Evolutionary conservation across 2,329 filamentous ascomycete genomes (phyloP).

Genomic region (Clarireedia homoeocarpa): DNA sequence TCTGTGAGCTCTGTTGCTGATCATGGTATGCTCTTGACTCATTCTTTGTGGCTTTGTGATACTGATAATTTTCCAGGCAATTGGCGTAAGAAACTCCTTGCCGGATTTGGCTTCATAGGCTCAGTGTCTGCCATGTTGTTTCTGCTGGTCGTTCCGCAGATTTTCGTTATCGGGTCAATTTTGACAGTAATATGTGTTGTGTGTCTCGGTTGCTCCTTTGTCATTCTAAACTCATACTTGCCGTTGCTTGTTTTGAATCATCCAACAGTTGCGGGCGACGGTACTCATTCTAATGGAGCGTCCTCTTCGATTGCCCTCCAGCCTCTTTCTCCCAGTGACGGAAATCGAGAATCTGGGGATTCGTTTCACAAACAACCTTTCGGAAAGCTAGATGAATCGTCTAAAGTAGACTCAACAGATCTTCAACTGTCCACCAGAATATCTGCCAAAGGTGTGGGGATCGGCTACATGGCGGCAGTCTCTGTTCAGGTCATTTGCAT

Average conservation of each 20-base stretch:
- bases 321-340: constrained; percentile 10
- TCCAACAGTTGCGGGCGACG: constrained; percentile 33
- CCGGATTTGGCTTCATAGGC: constrained; percentile 77
- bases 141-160: constrained; percentile 63
- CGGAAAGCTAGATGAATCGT: neutral
- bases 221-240: constrained; percentile 88
- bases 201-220: constrained; percentile 89
- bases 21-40: constrained; percentile 50
- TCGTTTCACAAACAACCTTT: neutral
- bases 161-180: constrained; percentile 73
- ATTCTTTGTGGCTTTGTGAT: neutral
- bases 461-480: constrained; percentile 81
- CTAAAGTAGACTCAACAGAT: constrained; percentile 48
- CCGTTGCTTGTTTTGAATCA: constrained; percentile 85
- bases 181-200: constrained; percentile 86
- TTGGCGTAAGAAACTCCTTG: constrained; percentile 79
- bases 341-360: neutral
- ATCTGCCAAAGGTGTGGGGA: constrained; percentile 85
- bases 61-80: constrained; percentile 31
- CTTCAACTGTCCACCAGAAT: constrained; percentile 80
- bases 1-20: constrained; percentile 94
- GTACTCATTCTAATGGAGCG: neutral
- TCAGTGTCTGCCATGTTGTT: constrained; percentile 81
- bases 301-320: constrained; percentile 14
- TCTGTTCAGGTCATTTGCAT: constrained; percentile 78